Evolutionary conservation across 768 basidiomycete genomes (phyloP), one percentile per base, ranked within the genome.

Genomic region (Tulasnella sp.): DNA sequence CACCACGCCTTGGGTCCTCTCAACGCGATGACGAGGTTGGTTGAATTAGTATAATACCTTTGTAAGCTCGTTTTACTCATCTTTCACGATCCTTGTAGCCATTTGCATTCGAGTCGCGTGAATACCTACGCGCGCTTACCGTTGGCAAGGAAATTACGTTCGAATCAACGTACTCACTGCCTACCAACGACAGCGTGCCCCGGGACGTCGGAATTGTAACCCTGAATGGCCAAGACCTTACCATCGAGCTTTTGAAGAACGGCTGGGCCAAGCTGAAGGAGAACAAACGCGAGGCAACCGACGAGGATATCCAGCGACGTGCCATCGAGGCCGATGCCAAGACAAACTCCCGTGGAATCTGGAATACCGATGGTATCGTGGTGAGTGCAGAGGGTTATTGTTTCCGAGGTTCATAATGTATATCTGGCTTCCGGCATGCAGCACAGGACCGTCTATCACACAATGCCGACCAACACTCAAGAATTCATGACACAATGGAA

Each of bases 201-300:
- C 91, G 94, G 80, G 95, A 96, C 83, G 87, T 96, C 74, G 95
- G 94, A 39, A 88, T 86, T 39, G 93, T 89, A 23, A 91, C 93
- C 79, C 88, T 94, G 48, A 88, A 86, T 70, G 93, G 92, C 9
- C 83, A 90, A 74, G 94, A 96, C 81, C 84, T 96, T 29, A 86
- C 90, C 5, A 87, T 87, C 0, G 93, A 95, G 82, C 84, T 97
- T n/a, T 87, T 99, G 55, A 90, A 88, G 82, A 89, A 88, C 79
- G 98, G 97, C n/a, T 98, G 95, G 95, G 94, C 90, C 15, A 96
- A 93, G 85, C 86, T 95, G 61, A 95, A 98, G 84, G 97, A 98
- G 79, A 84, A 88, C 61, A 95, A 92, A 84, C 90, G 93, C 26
- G 94, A 96, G 57, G 89, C 90, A 23, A 91, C 91, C 0, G 93